phyloP scores from a whole-genome alignment of 495 filamentous ascomycete species.

The Aspergillus sclerotiicarbonarius region DNA sequence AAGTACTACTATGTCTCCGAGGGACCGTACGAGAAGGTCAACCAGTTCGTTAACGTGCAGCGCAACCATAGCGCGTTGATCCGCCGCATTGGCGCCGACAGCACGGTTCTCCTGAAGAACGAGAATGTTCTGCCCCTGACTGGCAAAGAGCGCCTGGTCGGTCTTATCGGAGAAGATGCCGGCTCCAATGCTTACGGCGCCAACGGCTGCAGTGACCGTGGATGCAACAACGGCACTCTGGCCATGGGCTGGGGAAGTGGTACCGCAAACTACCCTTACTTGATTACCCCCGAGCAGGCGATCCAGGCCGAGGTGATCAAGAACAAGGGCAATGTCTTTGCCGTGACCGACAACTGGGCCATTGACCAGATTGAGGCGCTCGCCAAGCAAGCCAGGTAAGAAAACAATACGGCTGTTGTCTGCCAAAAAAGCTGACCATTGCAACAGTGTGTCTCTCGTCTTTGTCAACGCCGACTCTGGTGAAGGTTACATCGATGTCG shows the following conservation, averaged over 20 bases:
- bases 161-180: conserved; percentile 85
- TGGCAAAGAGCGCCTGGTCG: conserved; percentile 69
- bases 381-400: conserved; percentile 58
- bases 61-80: conserved; percentile 69
- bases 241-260: conserved; percentile 96
- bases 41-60: conserved; percentile 82
- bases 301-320: conserved; percentile 72
- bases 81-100: conserved; percentile 69
- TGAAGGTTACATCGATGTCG: conserved; percentile 81
- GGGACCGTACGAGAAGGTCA: conserved; percentile 63
- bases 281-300: conserved; percentile 82
- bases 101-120: conserved; percentile 90
- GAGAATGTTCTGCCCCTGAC: conserved; percentile 70
- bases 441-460: conserved; percentile 63
- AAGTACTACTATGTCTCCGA: conserved; percentile 59
- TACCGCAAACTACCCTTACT: conserved; percentile 85
- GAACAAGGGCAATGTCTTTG: conserved; percentile 55
- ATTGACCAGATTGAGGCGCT: conserved; percentile 56
- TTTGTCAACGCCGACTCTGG: conserved; percentile 88
- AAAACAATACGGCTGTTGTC: neutral
- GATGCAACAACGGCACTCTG: conserved; percentile 83
- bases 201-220: conserved; percentile 78
- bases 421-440: conserved; percentile 6
- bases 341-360: conserved; percentile 74
- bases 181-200: conserved; percentile 75